These are phyloP conservation scores for Cercophora samala DNA, from an alignment of 495 filamentous ascomycete genomes.

Conservation along the genomic window DNA sequence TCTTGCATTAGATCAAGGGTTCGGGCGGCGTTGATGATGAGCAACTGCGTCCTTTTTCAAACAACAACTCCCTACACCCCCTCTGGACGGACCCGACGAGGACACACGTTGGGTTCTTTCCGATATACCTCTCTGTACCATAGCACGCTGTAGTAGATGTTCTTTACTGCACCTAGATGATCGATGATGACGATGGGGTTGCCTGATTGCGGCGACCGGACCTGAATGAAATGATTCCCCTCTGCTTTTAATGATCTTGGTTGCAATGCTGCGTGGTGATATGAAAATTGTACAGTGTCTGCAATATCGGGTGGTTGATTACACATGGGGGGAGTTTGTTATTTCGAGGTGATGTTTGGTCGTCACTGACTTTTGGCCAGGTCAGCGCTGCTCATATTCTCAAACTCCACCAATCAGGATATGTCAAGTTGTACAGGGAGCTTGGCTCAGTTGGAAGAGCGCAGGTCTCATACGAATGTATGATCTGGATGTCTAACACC, in stretches of 20 bases:
- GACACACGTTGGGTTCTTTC: not conserved
- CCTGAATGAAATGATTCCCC: not conserved
- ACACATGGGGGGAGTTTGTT: too few relatives aligned
- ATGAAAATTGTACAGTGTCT: not conserved
- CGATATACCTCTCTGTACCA: not conserved
- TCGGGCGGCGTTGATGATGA: not conserved
- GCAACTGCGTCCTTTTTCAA: not conserved
- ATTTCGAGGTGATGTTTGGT: too few relatives aligned
- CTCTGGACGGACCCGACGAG: not conserved
- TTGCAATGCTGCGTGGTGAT: not conserved
- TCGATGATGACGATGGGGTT: not conserved
- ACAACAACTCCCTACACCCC: not conserved
- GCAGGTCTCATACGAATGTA: slow-evolving; percentile 25
- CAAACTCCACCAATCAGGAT: not conserved
- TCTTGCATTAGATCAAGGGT: not conserved
- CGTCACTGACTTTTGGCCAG: too few relatives aligned
- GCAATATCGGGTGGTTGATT: too few relatives aligned
- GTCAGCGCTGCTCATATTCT: not conserved
- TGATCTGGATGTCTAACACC: slow-evolving; percentile 16
- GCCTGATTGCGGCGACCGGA: not conserved
- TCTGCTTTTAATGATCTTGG: not conserved
- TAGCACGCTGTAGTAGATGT: not conserved
- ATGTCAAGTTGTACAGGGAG: slow-evolving; percentile 15
- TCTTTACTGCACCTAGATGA: not conserved
- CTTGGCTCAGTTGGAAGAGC: slow-evolving; percentile 29